Conservation (phyloP, 352 stramenopile species). For the Phytophthora pistaciae region DNA sequence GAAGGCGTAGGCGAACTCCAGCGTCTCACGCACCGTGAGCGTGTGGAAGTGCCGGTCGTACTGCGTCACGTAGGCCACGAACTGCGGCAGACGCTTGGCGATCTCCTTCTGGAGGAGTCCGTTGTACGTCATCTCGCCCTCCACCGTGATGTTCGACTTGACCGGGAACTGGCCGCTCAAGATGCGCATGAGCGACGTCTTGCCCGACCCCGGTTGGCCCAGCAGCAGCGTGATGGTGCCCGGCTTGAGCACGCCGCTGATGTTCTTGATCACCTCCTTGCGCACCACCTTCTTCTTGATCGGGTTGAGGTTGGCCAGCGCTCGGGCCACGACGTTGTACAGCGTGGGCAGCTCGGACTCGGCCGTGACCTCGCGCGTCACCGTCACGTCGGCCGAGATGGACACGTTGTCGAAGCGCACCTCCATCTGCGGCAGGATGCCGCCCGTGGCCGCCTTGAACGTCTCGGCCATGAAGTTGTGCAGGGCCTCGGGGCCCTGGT, state of each 20-base stretch:
- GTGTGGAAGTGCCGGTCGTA: constrained; percentile 41
- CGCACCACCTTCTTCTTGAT: constrained; percentile 37
- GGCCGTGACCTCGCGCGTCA: constrained; percentile 25
- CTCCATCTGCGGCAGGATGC: constrained; percentile 35
- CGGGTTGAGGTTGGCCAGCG: constrained; percentile 18
- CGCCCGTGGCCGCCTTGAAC: constrained; percentile 33
- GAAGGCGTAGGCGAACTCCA: constrained; percentile 44
- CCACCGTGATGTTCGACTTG: constrained; percentile 38
- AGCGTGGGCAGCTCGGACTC: constrained; percentile 51
- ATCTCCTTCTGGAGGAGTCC: constrained; percentile 32
- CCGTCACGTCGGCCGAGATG: constrained; percentile 36
- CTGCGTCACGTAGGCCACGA: constrained; percentile 45
- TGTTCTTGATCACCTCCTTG: constrained; percentile 48
- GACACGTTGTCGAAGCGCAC: constrained; percentile 37
- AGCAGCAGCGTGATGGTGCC: constrained; percentile 48
- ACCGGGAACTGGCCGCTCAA: constrained; percentile 38
- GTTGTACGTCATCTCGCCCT: constrained; percentile 49
- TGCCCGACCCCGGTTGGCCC: constrained; percentile 49
- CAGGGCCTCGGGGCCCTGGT: constrained; percentile 15
- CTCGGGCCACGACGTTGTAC: constrained; percentile 20
- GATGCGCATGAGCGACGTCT: constrained; percentile 45
- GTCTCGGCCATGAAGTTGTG: constrained; percentile 32
- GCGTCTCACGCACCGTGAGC: constrained; percentile 41
- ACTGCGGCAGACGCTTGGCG: constrained; percentile 37
- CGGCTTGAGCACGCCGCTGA: constrained; percentile 37